Evolutionary conservation across 169 alveolate species (phyloP).

Genomic region (Pseudocohnilembus persalinus): DNA sequence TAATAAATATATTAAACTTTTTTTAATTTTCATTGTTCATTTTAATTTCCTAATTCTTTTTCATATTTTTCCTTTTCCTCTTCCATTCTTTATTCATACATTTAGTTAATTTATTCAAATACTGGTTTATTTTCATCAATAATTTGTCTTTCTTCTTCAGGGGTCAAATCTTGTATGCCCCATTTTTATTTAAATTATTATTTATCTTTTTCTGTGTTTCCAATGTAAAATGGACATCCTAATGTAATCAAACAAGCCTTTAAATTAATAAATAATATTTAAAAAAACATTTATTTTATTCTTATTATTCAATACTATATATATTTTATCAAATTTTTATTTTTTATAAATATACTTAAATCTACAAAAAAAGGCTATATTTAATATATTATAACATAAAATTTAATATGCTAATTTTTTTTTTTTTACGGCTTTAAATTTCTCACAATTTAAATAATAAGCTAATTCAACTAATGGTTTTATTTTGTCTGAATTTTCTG

Average conservation of each 20-base stretch:
- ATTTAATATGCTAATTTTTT: no score
- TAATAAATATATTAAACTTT: no score
- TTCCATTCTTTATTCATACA: slow-evolving; percentile 11
- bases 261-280: no score
- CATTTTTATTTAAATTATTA: slow-evolving; percentile 4
- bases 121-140: slow-evolving; percentile 25
- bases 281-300: no score
- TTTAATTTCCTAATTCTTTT: background rate
- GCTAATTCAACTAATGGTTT: slow-evolving; percentile 18
- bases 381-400: no score
- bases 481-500: slow-evolving; percentile 13
- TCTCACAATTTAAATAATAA: slow-evolving; percentile 15
- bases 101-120: slow-evolving; percentile 11
- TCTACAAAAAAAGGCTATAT: no score
- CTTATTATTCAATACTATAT: no score
- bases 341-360: no score
- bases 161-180: slow-evolving; percentile 12
- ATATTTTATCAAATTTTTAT: no score
- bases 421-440: slow-evolving; percentile 7
- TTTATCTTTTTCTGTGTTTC: slow-evolving; percentile 1
- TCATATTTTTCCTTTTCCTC: slow-evolving; percentile 13
- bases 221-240: slow-evolving; percentile 26
- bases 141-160: slow-evolving; percentile 30
- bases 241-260: slow-evolving; percentile 12
- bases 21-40: background rate